Base-by-base conservation (phyloP, 1,284 basidiomycete species). In the Rhodotorula sp. region DNA sequence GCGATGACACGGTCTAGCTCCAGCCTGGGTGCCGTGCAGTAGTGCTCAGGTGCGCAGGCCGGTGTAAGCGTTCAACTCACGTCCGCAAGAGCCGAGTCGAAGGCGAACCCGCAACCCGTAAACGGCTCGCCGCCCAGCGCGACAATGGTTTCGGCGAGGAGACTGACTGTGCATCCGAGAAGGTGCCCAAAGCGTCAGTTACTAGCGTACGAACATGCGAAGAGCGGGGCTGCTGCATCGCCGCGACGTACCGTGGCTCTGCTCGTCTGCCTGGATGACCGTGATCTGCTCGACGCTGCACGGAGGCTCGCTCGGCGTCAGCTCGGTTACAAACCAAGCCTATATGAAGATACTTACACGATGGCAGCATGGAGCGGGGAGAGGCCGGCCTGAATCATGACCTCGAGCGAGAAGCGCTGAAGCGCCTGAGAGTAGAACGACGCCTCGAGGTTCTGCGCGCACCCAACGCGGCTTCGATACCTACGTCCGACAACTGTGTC, bases 381-480 rank as follows among this genome's bases (percentile, higher is more conserved):
- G 82, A 89, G 91, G 27, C 91, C 91, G 70, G 91, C 91, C 34
- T 81, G 72, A 21, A 81, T 82, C 80, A 93, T 92, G 81, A 89
- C 90, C 10, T 84, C 80, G 49, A 84, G 81, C 77, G 86, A 82
- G 84, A 92, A 93, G 78, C 88, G 87, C 81, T 92, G 90, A 42
- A 92, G 84, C 73, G 88, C 86, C 81, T 92, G 90, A 23, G 23
- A 63, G 41, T 61, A 61, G 41, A 61, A 61, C 44, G 60, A 23
- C 17, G 34, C 60, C 41, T 61, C 60, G 48, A 61, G 49, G 44
- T 49, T 42, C 54, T 56, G 45, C 45, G 56, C 48, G 19, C 7
- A 54, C 23, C 52, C 13, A 13, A 25, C 25, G 16, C 19, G 1
- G 19, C 19, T 34, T 49, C 21, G 10, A 25, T n/a, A 52, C n/a